Evolutionary conservation across 2,329 filamentous ascomycete genomes (phyloP).

Genomic region (Emmonsiellopsis sp.): DNA sequence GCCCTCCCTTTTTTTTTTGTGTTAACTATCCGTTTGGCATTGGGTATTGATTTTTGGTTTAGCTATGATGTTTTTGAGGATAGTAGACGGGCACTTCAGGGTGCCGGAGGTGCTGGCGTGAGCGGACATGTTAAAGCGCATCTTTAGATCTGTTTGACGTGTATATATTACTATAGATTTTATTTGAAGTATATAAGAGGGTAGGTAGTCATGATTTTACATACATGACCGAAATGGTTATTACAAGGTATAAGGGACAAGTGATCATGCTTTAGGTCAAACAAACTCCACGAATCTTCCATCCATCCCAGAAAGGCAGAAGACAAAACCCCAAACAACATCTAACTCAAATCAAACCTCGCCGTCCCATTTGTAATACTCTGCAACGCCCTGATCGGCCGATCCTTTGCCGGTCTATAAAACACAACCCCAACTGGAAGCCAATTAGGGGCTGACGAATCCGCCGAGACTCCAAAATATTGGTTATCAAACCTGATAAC

Average conservation of each 20-base stretch:
- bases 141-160: not conserved
- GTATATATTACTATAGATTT: too few species aligned
- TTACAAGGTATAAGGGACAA: too few species aligned
- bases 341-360: not conserved
- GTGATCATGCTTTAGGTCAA: too few species aligned
- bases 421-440: not conserved
- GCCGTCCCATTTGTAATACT: not conserved
- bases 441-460: not conserved
- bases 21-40: not conserved
- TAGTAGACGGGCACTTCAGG: not conserved
- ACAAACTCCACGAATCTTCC: too few species aligned
- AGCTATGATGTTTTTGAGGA: slow-evolving; percentile 1
- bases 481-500: not conserved
- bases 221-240: too few species aligned
- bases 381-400: not conserved
- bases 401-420: not conserved
- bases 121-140: not conserved
- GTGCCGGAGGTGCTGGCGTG: not conserved
- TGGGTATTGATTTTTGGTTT: not conserved
- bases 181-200: too few species aligned
- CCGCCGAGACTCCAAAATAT: not conserved
- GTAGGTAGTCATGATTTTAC: too few species aligned
- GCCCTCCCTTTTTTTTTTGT: not conserved
- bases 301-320: too few species aligned
- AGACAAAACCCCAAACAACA: not conserved